Conservation (phyloP, 2,329 filamentous ascomycete genomes). For the Plenodomus lindquistii region DNA sequence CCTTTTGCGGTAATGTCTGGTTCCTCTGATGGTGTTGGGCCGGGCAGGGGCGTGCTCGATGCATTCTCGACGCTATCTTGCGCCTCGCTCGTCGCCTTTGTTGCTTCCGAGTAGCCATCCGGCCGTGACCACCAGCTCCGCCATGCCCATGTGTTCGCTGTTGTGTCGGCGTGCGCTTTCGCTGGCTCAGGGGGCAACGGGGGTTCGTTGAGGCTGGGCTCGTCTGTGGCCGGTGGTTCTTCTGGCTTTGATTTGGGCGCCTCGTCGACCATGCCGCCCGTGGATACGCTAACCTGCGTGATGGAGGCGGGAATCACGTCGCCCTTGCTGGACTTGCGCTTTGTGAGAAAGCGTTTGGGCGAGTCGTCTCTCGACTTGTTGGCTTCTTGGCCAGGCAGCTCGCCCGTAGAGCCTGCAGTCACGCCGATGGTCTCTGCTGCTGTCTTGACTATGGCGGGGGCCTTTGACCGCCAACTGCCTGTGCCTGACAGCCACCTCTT, state of each 20-base stretch:
- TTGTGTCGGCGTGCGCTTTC: slow-evolving; percentile 11
- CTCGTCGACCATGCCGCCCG: slow-evolving; percentile 39
- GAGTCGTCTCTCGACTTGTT: slow-evolving; percentile 33
- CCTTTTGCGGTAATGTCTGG: slow-evolving; percentile 30
- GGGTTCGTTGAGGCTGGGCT: slow-evolving; percentile 35
- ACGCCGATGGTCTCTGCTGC: slow-evolving; percentile 53
- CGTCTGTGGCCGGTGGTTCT: slow-evolving; percentile 7
- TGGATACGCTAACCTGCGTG: slow-evolving; percentile 52
- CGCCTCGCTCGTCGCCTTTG: slow-evolving; percentile 33
- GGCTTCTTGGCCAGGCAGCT: slow-evolving; percentile 38
- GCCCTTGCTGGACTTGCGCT: slow-evolving; percentile 52
- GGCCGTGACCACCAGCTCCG: slow-evolving; percentile 57
- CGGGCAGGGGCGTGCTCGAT: slow-evolving; percentile 48
- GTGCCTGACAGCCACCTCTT: slow-evolving; percentile 50
- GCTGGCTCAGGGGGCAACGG: slow-evolving; percentile 51
- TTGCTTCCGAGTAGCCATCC: slow-evolving; percentile 51
- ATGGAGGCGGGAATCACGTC: slow-evolving; percentile 50
- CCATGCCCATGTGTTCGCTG: slow-evolving; percentile 44
- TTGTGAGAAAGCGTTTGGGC: slow-evolving; percentile 45
- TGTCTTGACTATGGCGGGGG: slow-evolving; percentile 52
- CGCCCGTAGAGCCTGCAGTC: slow-evolving; percentile 48
- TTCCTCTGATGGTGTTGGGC: slow-evolving; percentile 42
- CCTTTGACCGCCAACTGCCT: slow-evolving; percentile 53
- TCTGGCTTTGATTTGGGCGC: slow-evolving; percentile 20
- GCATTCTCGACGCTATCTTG: slow-evolving; percentile 41